Percentiles rank a stretch among this genome's conserved stretches.
Evolutionary conservation across 805 yeast species (phyloP).

Genomic region (Isabelozyma rhagii): DNA sequence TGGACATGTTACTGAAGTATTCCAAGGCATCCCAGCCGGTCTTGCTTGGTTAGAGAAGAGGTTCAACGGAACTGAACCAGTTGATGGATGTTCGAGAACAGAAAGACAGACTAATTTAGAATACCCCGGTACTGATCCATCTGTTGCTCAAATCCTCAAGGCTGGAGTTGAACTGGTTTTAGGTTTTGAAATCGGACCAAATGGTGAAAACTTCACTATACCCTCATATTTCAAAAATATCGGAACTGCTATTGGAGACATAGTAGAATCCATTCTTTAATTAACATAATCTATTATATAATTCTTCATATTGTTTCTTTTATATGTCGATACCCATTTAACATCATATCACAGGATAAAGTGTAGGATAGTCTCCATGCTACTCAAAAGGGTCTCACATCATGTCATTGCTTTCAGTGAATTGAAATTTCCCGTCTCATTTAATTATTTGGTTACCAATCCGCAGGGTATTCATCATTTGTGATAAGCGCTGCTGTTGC

Average conservation of each 20-base stretch:
- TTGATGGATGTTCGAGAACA: constrained; percentile 13
- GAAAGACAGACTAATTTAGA: constrained; percentile 7
- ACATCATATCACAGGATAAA: no score
- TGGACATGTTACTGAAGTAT: constrained; percentile 19
- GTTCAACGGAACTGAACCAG: constrained; percentile 12
- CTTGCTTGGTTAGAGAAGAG: constrained; percentile 15
- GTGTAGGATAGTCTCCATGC: no score
- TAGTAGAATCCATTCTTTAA: not conserved
- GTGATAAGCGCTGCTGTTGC: no score
- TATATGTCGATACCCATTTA: no score
- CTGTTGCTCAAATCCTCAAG: not conserved
- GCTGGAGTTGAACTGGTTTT: not conserved
- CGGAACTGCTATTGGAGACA: not conserved
- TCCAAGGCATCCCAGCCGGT: constrained; percentile 13
- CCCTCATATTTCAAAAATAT: not conserved
- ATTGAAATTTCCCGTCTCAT: no score
- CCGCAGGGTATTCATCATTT: no score
- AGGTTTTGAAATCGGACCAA: not conserved
- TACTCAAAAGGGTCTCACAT: no score
- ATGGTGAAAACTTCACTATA: not conserved
- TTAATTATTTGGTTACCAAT: no score
- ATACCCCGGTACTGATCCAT: constrained; percentile 15
- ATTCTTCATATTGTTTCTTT: no score
- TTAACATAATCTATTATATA: no score
- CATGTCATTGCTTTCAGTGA: no score